These are phyloP conservation scores for Volvox africanus DNA, from an alignment of 139 green algal genomes.

Conservation along the genomic window DNA sequence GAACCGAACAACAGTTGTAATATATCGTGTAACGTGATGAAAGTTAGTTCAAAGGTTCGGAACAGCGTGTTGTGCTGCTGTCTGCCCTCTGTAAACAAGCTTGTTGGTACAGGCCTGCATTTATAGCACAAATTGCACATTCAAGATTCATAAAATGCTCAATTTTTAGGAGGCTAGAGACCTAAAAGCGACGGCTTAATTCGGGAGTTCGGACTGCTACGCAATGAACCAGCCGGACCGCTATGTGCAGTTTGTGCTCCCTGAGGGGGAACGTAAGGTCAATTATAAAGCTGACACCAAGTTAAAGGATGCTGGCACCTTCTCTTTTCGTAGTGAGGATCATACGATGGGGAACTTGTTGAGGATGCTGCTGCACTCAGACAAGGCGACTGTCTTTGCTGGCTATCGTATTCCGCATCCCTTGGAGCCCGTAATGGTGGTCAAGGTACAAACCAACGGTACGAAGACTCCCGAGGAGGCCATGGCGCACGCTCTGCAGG, in stretches of 20 bases:
- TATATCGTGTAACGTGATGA: no score
- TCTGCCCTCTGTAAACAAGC: no score
- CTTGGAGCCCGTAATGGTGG: slow-evolving; percentile 87
- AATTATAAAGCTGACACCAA: slow-evolving; percentile 88
- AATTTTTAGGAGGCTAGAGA: no score
- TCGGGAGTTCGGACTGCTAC: not conserved
- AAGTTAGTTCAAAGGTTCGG: no score
- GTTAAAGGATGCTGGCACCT: slow-evolving; percentile 88
- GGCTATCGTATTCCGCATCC: slow-evolving; percentile 97
- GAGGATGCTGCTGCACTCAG: slow-evolving; percentile 81
- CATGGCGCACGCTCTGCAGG: slow-evolving; percentile 66
- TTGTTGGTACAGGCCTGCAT: no score
- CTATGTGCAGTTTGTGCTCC: slow-evolving; percentile 93
- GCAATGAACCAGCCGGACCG: slow-evolving; percentile 90
- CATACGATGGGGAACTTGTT: slow-evolving; percentile 96
- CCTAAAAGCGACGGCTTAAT: no score
- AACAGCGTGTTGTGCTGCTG: no score
- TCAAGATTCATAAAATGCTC: no score
- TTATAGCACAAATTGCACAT: no score
- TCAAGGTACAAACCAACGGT: slow-evolving; percentile 87
- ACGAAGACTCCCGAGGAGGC: slow-evolving; percentile 65
- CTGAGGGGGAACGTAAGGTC: slow-evolving; percentile 87
- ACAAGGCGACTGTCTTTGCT: slow-evolving; percentile 88
- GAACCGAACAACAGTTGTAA: no score
- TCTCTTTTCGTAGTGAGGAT: slow-evolving; percentile 91